Conservation (phyloP, 2,329 filamentous ascomycete genomes). For the Ramularia collo-cygni region DNA sequence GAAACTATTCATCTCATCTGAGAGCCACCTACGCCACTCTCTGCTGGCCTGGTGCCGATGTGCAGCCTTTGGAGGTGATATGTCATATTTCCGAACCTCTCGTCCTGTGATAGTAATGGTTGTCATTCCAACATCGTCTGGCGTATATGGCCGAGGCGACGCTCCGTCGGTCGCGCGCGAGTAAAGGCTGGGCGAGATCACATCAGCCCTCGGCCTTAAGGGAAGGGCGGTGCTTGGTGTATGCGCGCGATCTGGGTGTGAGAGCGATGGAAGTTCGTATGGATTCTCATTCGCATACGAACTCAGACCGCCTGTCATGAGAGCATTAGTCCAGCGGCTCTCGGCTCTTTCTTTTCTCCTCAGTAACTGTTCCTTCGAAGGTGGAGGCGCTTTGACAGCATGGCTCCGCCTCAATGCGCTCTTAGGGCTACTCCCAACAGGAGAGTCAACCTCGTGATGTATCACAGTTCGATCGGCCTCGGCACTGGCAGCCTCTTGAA, state of each 20-base stretch:
- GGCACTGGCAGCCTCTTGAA: conserved; percentile 9
- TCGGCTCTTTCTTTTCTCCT: conserved; percentile 33
- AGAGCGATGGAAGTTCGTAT: conserved; percentile 25
- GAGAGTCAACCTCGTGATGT: conserved; percentile 4
- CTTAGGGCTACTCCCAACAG: conserved; percentile 8
- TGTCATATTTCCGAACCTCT: conserved; percentile 38
- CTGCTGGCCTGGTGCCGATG: conserved; percentile 30
- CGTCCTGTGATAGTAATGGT: conserved; percentile 39
- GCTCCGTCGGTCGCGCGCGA: conserved; percentile 37
- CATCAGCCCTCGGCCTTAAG: conserved; percentile 5
- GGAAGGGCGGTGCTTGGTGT: conserved; percentile 2
- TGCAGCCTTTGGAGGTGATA: conserved; percentile 23
- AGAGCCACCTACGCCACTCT: conserved; percentile 44
- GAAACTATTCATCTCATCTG: conserved; percentile 36
- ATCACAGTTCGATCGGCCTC: conserved; percentile 8
- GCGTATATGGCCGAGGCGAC: conserved; percentile 27
- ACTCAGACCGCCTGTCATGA: conserved; percentile 14
- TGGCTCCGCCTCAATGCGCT: conserved; percentile 17
- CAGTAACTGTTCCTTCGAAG: conserved; percentile 35
- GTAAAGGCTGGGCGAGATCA: conserved; percentile 41
- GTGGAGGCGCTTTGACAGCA: conserved; percentile 22
- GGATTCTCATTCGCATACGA: conserved; percentile 22
- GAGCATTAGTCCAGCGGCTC: conserved; percentile 36
- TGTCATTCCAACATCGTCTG: conserved; percentile 27
- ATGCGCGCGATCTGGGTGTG: conserved; percentile 1